Conservation (phyloP, 2,329 filamentous ascomycete genomes). For the Plectosphaerella plurivora region DNA sequence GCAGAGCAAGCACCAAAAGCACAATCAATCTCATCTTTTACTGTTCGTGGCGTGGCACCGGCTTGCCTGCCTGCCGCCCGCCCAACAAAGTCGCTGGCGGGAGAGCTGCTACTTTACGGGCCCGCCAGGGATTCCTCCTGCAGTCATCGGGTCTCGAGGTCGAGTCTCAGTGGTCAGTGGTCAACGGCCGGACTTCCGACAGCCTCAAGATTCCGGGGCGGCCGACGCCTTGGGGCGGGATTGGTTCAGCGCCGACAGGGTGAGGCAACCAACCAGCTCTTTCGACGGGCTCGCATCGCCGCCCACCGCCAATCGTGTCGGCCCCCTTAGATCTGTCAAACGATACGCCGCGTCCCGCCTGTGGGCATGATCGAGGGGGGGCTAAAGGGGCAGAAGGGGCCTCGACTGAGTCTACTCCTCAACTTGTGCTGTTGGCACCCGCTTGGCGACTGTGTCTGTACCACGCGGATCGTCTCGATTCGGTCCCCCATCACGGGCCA, state of each 20-base stretch:
- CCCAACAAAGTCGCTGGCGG: no score
- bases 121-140: no score
- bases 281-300: not conserved
- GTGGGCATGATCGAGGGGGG: not conserved
- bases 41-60: no score
- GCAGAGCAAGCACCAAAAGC: no score
- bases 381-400: no score
- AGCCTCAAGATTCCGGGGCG: not conserved
- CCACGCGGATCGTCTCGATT: not conserved
- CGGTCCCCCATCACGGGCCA: not conserved
- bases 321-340: conserved; percentile 3
- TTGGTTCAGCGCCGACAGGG: not conserved
- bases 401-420: not conserved
- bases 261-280: conserved; percentile 3
- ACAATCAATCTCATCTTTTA: no score
- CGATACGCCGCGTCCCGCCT: not conserved
- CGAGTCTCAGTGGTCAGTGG: no score
- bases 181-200: not conserved
- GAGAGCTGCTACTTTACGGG: no score
- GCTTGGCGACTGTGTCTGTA: not conserved
- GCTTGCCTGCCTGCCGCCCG: no score
- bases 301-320: not conserved
- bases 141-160: no score
- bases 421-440: not conserved
- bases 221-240: not conserved